Base-by-base conservation (phyloP, 2,329 filamentous ascomycete genomes). In the Furcasterigmium furcatum region DNA sequence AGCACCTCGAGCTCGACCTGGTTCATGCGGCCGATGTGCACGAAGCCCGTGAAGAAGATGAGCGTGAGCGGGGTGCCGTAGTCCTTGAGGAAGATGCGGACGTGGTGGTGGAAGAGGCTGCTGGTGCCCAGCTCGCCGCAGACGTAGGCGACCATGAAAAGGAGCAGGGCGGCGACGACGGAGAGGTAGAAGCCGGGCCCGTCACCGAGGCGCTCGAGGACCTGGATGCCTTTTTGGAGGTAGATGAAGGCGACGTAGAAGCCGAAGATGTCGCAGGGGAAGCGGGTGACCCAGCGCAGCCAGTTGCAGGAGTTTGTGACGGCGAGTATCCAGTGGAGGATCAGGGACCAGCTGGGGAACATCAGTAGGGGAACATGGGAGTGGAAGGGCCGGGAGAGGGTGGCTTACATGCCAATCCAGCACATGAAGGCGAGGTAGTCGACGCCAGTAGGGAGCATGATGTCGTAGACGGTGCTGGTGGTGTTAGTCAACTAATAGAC, bases 181-280 rank as follows among this genome's bases (percentile, higher is more conserved):
- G 87, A 91, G 21, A 95, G 78, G 60, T 95, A 95, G 71, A 94
- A 72, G 61, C 86, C 79, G 41, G 73, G 76, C 54, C 72, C 65
- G 63, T 73, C 59, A 65, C 87, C 91, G 58, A 95, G 86, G 12
- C 85, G 78, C 36, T 84, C 85, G 18, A 95, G 77, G 13, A 95
- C 88, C 65, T 95, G 88, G 50, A 95, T 85, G 14, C 90, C 90
- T 66, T 95, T 95, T 60, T 95, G 89, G 18, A 95, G 75, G 61
- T 95, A 95, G 64, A 95, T 92, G 60, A 88, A 91, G 46, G 90
- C 90, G 40, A 95, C 90, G 61, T 95, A 95, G 69, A 95, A 95
- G 42, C 90, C 91, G 55, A 96, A 95, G 58, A 92, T 94, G 64
- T 96, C 91, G 67, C 91, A 95, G 20, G 89, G 90, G 62, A 96